Base-by-base conservation (phyloP, 2,329 filamentous ascomycete species). In the Ambrosiella cleistominuta region DNA sequence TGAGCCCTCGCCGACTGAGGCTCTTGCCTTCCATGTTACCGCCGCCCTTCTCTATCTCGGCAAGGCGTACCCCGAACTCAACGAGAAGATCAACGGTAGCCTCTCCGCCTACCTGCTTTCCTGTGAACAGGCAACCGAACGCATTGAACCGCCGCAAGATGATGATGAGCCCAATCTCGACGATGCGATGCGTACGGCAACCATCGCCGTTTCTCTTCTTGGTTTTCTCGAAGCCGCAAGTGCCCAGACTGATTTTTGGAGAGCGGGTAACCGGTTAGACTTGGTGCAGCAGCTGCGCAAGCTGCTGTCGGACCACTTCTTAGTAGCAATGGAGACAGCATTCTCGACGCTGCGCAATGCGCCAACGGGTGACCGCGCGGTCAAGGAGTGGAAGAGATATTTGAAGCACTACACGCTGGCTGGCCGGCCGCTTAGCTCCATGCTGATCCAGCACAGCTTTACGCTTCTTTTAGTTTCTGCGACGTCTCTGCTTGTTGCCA, bases 301-400 rank as follows among this genome's bases (percentile, higher is more conserved):
- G 38, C 77, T 95, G 15, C 74, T 98, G 11, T 91, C 88, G 0
- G 90, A 95, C 65, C 76, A 81, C 6, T 95, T 95, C 66, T 76
- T 96, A 63, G 80, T 94, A 11, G 83, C 86, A 1, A 80, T 97
- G 42, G 93, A 97, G 70, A 88, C 88, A 0, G 86, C 89, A 7
- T 84, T 95, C 60, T 96, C 91, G 7, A 89, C 87, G 7, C 86
- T 97, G 62, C 85, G 91, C 58, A 95, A 94, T 69, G 79, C 84
- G 1, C 82, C 81, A 63, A 77, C 77, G 36, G 72, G 81, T 27
- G 82, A 86, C 62, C 75, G 77, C 53, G 72, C 78, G 36, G 74
- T 87, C 17, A 85, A 82, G 65, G 86, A 95, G 63, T 98, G 93
- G 93, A 94, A 86, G 70, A 82, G 84, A 62, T 88, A 88, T 69